A percentile compares a stretch with the other conserved stretches of the same genome.
These are phyloP conservation scores for Teunomyces atbi DNA, from an alignment of 805 yeast species.

Conservation along the genomic window DNA sequence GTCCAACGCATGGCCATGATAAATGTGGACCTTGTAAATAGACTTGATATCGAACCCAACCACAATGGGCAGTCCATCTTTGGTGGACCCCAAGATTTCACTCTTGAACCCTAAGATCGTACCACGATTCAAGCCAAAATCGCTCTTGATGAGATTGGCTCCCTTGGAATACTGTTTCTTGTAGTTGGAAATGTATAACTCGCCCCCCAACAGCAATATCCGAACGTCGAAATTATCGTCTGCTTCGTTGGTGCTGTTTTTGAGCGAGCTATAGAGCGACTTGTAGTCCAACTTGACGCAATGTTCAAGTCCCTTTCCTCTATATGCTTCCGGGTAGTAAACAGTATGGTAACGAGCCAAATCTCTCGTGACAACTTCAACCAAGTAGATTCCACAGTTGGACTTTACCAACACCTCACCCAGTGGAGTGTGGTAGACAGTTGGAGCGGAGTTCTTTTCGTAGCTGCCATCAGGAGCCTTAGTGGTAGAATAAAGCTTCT, in stretches of 20 bases:
- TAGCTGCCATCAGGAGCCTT: constrained; percentile 14
- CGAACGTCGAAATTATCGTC: constrained; percentile 46
- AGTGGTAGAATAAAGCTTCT: constrained; percentile 34
- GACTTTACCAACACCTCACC: constrained; percentile 44
- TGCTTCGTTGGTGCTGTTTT: constrained; percentile 23
- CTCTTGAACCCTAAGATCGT: constrained; percentile 38
- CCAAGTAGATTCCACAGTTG: constrained; percentile 65
- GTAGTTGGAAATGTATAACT: constrained; percentile 56
- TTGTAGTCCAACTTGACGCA: constrained; percentile 49
- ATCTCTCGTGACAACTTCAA: constrained; percentile 65
- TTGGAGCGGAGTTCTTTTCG: constrained; percentile 18
- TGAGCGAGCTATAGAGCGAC: constrained; percentile 30
- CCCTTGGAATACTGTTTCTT: constrained; percentile 19
- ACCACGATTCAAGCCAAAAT: constrained; percentile 46
- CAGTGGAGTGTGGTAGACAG: constrained; percentile 19
- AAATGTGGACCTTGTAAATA: constrained; percentile 58
- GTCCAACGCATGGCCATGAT: constrained; percentile 76
- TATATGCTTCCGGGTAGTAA: constrained; percentile 52
- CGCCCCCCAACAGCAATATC: constrained; percentile 59
- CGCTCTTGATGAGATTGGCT: constrained; percentile 21
- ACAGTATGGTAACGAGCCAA: constrained; percentile 59
- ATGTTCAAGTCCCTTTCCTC: constrained; percentile 61
- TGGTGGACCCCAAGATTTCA: constrained; percentile 26
- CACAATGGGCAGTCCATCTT: constrained; percentile 17
- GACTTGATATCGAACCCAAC: constrained; percentile 35